Evolutionary conservation across 495 filamentous ascomycete species (phyloP), one percentile per base, ranked within the genome.

Genomic region (Lophiostoma macrostomum): DNA sequence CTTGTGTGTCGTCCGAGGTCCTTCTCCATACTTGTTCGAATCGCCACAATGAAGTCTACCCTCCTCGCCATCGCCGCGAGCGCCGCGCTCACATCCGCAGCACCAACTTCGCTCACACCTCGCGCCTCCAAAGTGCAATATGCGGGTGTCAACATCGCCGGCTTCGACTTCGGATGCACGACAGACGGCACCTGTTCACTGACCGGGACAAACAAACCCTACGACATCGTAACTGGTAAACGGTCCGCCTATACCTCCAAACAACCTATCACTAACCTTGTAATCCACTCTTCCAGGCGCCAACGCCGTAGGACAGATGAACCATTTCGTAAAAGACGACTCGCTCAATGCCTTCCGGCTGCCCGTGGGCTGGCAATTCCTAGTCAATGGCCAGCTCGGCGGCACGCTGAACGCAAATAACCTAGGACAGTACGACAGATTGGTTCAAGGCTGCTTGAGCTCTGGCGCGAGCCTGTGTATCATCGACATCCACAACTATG

Each of bases 401-500:
- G 77, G 73, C 12, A 64, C 68, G 4, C 66, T 81, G 0, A 70
- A 81, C 53, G 19, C 68, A 0, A 64, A 60, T 7, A 76, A 80
- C 62, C 59, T 78, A 10, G 74, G 58, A n/a, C 68, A 72, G 28
- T 85, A 83, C 60, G 75, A 83, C 65, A 66, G 69, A 24, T 63
- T 83, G 20, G 65, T 85, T 28, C 75, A 83, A 62, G 73, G 76
- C 19, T 85, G 82, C 61, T 69, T 85, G 41, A 67, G 56, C 12
- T 74, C 76, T 13, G 77, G 74, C 20, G 78, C 76, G 7, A 54
- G 69, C 38, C 29, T 64, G 44, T 85, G 82, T 64, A 77, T 84
- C 57, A 71, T 85, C 46, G 79, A 83, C 58, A 69, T 75, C 40
- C 78, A 81, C 66, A 81, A 80, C 65, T 81, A 79, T 65, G 80